Conservation (phyloP, 2,329 filamentous ascomycete genomes). For the Didymella lethalis region DNA sequence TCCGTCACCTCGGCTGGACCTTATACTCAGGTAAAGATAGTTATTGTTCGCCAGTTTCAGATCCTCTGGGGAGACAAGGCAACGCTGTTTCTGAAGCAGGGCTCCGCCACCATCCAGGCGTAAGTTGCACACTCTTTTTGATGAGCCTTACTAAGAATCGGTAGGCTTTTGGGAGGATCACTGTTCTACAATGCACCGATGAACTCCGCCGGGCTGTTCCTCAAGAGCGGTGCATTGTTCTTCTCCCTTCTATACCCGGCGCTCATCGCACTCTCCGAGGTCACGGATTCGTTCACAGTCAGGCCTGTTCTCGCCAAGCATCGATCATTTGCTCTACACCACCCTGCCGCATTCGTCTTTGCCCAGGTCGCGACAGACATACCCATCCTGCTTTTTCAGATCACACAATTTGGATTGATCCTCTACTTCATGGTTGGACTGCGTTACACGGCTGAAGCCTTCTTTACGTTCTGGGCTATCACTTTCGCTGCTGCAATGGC, state of each 20-base stretch:
- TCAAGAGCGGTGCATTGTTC: background rate
- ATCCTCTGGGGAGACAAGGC: background rate
- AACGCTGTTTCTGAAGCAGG: background rate
- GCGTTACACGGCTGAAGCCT: constrained; percentile 71
- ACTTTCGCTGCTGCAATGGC: constrained; percentile 53
- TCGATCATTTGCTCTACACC: background rate
- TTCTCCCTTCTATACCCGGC: background rate
- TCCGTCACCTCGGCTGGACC: background rate
- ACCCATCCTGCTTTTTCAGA: background rate
- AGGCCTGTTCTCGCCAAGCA: background rate
- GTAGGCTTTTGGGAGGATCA: background rate
- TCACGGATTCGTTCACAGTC: background rate
- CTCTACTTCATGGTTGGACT: constrained; percentile 49
- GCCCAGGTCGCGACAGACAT: background rate
- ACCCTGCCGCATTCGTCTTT: background rate
- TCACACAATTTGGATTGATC: background rate
- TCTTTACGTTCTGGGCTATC: constrained; percentile 82
- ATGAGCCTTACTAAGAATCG: background rate
- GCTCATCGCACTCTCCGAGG: background rate
- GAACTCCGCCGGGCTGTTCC: background rate
- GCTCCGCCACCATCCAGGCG: background rate
- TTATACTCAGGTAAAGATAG: background rate
- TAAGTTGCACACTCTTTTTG: background rate
- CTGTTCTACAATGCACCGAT: background rate
- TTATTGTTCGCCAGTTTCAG: background rate